Conservation (phyloP, 139 green algal genomes). For the Gonium pectorale region DNA sequence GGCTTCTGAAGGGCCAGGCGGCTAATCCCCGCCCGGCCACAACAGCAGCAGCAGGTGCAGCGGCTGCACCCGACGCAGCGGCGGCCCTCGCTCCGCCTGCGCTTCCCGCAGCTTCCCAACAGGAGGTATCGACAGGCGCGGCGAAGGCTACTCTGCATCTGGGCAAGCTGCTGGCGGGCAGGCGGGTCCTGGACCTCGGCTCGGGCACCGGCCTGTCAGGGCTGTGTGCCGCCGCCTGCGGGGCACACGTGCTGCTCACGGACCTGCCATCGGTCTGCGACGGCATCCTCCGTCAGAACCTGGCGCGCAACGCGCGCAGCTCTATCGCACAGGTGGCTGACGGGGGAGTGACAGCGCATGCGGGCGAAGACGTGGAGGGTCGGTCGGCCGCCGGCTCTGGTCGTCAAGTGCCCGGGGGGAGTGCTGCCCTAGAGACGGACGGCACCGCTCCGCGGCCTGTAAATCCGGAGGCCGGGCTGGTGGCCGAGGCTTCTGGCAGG, state of each 20-base stretch:
- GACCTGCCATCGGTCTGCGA: constrained; percentile 55
- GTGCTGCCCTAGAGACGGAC: no score
- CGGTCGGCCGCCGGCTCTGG: no score
- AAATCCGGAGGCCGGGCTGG: background rate
- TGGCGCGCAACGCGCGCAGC: constrained; percentile 4
- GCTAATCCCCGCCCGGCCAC: no score
- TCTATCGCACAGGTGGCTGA: background rate
- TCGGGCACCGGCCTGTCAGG: constrained; percentile 66
- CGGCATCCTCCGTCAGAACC: constrained; percentile 26
- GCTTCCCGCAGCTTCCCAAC: no score
- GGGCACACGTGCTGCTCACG: constrained; percentile 64
- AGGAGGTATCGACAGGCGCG: no score
- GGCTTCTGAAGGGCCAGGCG: no score
- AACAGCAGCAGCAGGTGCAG: no score
- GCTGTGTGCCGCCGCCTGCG: constrained; percentile 60
- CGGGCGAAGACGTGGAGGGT: no score
- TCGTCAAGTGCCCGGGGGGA: no score
- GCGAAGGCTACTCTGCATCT: no score
- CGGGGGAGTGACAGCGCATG: background rate
- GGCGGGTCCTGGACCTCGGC: constrained; percentile 66
- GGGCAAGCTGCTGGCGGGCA: constrained; percentile 33
- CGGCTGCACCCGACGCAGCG: background rate
- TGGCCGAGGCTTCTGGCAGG: background rate
- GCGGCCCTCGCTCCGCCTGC: no score
- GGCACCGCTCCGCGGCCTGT: background rate